phyloP scores from a whole-genome alignment of 2,329 filamentous ascomycete genomes.

The Xylaria sp. region DNA sequence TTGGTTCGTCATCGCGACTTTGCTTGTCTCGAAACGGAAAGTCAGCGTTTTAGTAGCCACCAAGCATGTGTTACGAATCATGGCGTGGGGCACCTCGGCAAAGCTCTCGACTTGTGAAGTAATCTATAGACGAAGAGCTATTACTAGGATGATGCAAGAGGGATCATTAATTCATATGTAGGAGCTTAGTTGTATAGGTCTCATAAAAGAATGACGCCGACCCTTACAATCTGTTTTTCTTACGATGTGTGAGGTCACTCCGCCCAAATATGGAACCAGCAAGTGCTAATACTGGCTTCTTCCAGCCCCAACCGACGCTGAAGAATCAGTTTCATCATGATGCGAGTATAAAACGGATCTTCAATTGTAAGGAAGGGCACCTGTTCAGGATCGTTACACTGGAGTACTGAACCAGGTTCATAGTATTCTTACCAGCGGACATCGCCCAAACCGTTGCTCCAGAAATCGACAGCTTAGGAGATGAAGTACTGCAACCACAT shows the following conservation, averaged over 20 bases:
- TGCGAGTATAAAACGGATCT: slow-evolving; percentile 38
- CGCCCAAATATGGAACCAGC: slow-evolving; percentile 43
- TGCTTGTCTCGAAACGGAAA: slow-evolving; percentile 31
- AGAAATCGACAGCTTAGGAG: slow-evolving; percentile 61
- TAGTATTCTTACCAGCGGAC: slow-evolving; percentile 62
- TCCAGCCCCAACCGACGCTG: slow-evolving; percentile 37
- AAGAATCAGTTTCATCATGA: slow-evolving; percentile 42
- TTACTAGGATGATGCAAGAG: slow-evolving; percentile 12
- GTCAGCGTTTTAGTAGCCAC: background rate
- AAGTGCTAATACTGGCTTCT: slow-evolving; percentile 46
- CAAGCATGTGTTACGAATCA: slow-evolving; percentile 25
- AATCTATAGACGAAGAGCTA: slow-evolving; percentile 8
- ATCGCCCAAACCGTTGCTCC: slow-evolving; percentile 54
- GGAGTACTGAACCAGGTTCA: slow-evolving; percentile 5
- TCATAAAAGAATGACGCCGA: slow-evolving; percentile 37
- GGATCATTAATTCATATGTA: background rate
- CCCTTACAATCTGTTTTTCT: slow-evolving; percentile 52
- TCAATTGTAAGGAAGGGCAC: slow-evolving; percentile 35
- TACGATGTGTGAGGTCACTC: slow-evolving; percentile 6
- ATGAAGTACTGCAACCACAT: slow-evolving; percentile 63
- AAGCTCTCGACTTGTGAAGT: background rate
- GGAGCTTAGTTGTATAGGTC: background rate
- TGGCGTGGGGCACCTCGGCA: slow-evolving; percentile 34
- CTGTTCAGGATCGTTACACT: background rate
- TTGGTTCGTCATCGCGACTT: slow-evolving; percentile 1